Percentiles rank a stretch among this genome's conserved stretches.
phyloP scores from a whole-genome alignment of 768 basidiomycete species.

The Boletus subparvulus region DNA sequence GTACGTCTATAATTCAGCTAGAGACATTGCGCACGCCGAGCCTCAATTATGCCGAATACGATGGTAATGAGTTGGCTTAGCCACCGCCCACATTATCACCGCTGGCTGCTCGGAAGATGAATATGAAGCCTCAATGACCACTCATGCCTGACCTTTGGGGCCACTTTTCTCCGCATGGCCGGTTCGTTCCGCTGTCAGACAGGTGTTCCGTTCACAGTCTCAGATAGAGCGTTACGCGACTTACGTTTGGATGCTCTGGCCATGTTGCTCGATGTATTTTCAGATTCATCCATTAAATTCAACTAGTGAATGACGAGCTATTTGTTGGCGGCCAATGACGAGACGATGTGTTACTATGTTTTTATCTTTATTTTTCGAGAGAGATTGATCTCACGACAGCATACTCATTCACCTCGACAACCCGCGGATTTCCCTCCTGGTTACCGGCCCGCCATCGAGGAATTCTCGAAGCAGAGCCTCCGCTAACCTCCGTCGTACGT shows the following conservation, averaged over 20 bases:
- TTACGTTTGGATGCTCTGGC: constrained; percentile 7
- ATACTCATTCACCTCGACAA: neutral
- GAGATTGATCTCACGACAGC: neutral
- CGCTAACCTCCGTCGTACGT: neutral
- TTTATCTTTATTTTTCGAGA: neutral
- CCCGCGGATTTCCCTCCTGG: neutral
- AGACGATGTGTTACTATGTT: neutral
- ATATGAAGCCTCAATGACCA: constrained; percentile 61
- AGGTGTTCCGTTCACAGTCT: constrained; percentile 8
- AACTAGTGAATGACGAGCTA: neutral
- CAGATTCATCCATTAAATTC: constrained; percentile 1
- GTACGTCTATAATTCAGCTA: constrained; percentile 4
- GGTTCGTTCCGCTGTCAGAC: constrained; percentile 75
- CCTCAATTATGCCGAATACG: constrained; percentile 21
- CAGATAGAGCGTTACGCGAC: neutral
- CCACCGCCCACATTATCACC: constrained; percentile 40
- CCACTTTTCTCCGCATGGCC: constrained; percentile 23
- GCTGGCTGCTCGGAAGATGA: constrained; percentile 39
- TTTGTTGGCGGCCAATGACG: neutral
- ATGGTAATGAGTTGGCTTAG: constrained; percentile 38
- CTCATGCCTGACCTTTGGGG: constrained; percentile 25
- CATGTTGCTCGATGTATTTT: neutral
- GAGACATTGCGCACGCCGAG: constrained; percentile 21
- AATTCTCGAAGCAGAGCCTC: neutral
- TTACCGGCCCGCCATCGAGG: neutral